Evolutionary conservation across 331 rosid genomes (phyloP).

Genomic region (Prunus yedoensis): DNA sequence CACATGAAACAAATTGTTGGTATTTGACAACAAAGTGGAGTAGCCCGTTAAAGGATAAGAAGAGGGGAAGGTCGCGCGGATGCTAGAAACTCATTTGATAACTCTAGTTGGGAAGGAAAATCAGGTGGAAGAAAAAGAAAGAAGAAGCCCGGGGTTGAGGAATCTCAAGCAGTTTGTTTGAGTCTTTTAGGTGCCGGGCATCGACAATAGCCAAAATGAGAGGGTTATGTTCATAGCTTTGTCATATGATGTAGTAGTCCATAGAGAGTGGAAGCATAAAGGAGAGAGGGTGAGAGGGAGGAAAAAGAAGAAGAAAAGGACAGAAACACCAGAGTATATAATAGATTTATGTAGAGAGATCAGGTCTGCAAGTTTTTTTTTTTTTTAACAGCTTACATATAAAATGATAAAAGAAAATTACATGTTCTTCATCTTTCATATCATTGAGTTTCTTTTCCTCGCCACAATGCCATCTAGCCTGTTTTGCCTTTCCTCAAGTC

Average conservation of each 20-base stretch:
- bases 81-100: neutral
- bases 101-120: neutral
- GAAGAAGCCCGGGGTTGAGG: neutral
- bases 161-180: neutral
- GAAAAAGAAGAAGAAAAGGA: constrained; percentile 17
- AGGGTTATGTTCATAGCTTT: constrained; percentile 8
- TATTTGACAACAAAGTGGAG: neutral
- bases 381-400: neutral
- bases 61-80: neutral
- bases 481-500: too few relatives aligned
- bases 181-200: neutral
- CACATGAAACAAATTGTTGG: neutral
- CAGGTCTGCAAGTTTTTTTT: constrained; percentile 13
- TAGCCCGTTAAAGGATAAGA: neutral
- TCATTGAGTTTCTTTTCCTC: neutral
- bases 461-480: too few relatives aligned
- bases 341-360: constrained; percentile 45
- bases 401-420: neutral
- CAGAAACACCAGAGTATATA: constrained; percentile 30
- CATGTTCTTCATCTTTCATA: neutral
- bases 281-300: constrained; percentile 2
- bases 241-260: neutral
- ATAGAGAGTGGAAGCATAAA: neutral
- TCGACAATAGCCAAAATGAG: neutral
- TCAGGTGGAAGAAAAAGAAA: constrained; percentile 1